These are phyloP conservation scores for Buddleja alternifolia DNA, from an alignment of 257 asterid species.

Conservation along the genomic window DNA sequence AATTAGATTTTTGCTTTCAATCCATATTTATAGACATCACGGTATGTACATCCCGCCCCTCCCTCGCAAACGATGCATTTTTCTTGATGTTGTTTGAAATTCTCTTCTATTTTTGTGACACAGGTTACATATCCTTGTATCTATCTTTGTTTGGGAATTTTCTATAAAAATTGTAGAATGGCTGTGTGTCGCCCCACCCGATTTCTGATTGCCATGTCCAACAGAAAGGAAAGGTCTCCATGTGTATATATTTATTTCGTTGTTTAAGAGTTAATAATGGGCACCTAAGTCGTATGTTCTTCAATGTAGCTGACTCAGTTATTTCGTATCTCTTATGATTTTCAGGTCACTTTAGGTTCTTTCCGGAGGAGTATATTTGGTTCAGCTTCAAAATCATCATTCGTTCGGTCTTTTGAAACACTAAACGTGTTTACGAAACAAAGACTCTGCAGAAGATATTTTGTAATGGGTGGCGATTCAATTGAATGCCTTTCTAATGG, in stretches of 20 bases:
- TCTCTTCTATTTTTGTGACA: neutral
- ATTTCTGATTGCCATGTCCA: conserved; percentile 33
- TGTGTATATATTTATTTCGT: neutral
- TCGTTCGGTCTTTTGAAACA: conserved; percentile 27
- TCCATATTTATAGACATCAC: too few relatives aligned
- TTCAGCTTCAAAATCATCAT: conserved; percentile 26
- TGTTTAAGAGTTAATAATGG: neutral
- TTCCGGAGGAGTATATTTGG: conserved; percentile 26
- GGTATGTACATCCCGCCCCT: too few relatives aligned
- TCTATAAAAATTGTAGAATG: too few relatives aligned
- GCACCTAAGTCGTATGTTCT: neutral
- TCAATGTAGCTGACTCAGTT: conserved; percentile 7
- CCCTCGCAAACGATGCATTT: neutral
- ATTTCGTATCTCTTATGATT: conserved; percentile 12
- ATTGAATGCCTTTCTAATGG: conserved; percentile 44
- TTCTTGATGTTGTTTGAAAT: neutral
- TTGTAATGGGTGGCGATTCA: conserved; percentile 56
- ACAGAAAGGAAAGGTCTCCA: conserved; percentile 54
- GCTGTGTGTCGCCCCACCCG: neutral
- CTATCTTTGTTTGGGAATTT: neutral
- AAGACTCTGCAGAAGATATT: conserved; percentile 37
- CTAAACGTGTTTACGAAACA: conserved; percentile 18
- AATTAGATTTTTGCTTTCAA: too few relatives aligned
- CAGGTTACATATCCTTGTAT: neutral
- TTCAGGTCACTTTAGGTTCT: conserved; percentile 49